Evolutionary conservation across 2,329 filamentous ascomycete genomes (phyloP), one percentile per base, ranked within the genome.

Genomic region (Botrytis cinerea): DNA sequence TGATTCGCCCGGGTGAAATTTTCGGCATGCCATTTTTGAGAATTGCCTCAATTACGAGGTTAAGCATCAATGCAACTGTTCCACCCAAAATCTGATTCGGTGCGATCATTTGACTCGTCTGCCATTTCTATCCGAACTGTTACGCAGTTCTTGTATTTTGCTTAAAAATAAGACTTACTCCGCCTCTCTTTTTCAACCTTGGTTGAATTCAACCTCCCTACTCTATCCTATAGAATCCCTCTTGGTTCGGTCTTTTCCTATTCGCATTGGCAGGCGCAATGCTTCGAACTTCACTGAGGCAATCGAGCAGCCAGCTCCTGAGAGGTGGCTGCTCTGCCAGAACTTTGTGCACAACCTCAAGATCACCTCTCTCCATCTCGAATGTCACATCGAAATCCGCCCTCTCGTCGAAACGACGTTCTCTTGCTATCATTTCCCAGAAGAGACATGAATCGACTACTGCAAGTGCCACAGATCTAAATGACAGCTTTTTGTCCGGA

Each of bases 401-500:
- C 70, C 80, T 87, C 73, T 81, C 83, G 51, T 84, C 85, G 76
- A 85, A 84, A 81, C 84, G 85, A 77, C 81, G 84, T 74, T 82
- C 84, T 73, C 82, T 86, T 63, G 83, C 84, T 57, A 76, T 86
- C 32, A 78, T 81, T 72, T 81, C 84, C 74, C 86, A 87, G 80
- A 86, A 84, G 79, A 83, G 85, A 79, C 86, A 87, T 84, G 86
- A 87, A 75, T 88, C 88, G 76, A 85, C 88, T 72, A 85, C 85
- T 73, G 84, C 86, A 72, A 85, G 84, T 73, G 82, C 88, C 32
- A 89, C 89, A 76, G 94, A 97, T 82, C 90, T 95, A 77, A 97
- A 93, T 84, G 96, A 99, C 85, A 97, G 91, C 85, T 99, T 99
- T 88, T 89, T 99, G 75, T 93, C 94, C 76, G 96, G 96, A 78